Base-by-base conservation (phyloP, 371 early-diverging fungal species). In the Conidiobolus incongruus region DNA sequence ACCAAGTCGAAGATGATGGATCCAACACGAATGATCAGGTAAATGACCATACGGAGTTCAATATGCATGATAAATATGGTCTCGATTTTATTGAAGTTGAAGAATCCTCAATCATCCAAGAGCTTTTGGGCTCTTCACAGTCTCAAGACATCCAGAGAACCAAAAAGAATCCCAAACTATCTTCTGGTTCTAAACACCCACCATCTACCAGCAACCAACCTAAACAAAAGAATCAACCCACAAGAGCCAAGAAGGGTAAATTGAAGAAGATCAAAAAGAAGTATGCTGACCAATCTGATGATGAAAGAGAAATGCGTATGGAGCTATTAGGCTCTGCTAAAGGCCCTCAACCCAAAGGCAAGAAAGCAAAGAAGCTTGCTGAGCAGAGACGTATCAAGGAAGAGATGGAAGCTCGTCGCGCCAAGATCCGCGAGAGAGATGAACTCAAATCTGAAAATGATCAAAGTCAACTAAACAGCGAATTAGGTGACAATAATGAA, bases 241-340 rank as follows among this genome's bases (percentile, higher is more conserved):
- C 66, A 23, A 83, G 94, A 21, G 94, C 92, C 21, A 83, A 85
- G 47, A 71, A 70, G 39, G 74, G 77, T 41, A 92, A 92, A 59
- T 56, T 73, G 26, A 84, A 85, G 66, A 90, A 88, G 64, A 70
- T 82, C 33, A 88, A 87, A 60, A 74, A 73, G 34, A 91, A 89
- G 55, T 87, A 90, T 61, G 81, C 68, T 4, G 90, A 91, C 53
- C 90, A 91, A 59, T 88, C 88, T 46, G 91, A 93, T 32, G 88
- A 91, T 32, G 93, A 93, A 41, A 68, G 81, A 32, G 62, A 76
- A 46, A 52, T 83, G 33, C 73, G 81, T 44, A 71, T 88, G 71
- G 72, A 75, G 23, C 49, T 92, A n/a, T 59, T 91, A 4, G 79
- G 72, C 7, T 71, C 75, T 57, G 61, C 65, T 43, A 73, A 67